Percentiles rank a stretch among this genome's conserved stretches.
These are phyloP conservation scores for Turritis glabra DNA, from an alignment of 345 rosid genomes.

Conservation along the genomic window DNA sequence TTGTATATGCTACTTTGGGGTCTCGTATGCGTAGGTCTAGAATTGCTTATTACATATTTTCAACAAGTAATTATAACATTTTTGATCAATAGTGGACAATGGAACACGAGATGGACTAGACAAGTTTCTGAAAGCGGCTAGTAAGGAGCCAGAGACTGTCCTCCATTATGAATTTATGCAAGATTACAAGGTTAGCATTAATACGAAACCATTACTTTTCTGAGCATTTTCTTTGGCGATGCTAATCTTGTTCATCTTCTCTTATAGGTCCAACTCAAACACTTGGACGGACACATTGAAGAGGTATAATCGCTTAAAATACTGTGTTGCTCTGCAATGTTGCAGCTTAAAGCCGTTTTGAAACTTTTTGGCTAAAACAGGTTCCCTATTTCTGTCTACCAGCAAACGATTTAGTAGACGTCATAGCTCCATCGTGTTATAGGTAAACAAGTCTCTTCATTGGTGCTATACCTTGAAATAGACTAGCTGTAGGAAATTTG, in stretches of 20 bases:
- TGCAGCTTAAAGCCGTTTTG: slow-evolving; percentile 45
- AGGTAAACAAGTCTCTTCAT: slow-evolving; percentile 50
- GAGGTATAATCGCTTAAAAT: slow-evolving; percentile 56
- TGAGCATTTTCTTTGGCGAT: slow-evolving; percentile 4
- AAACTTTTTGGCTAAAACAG: slow-evolving; percentile 65
- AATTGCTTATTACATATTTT: slow-evolving; percentile 1
- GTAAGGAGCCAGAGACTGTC: slow-evolving; percentile 90
- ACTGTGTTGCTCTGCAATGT: slow-evolving; percentile 26
- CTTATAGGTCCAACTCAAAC: slow-evolving; percentile 86
- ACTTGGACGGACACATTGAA: slow-evolving; percentile 92
- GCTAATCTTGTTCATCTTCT: slow-evolving; percentile 26
- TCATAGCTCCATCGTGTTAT: slow-evolving; percentile 95
- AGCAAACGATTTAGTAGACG: slow-evolving; percentile 88
- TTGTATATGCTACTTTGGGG: slow-evolving; percentile 1
- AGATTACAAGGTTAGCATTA: slow-evolving; percentile 80
- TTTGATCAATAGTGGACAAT: slow-evolving; percentile 73
- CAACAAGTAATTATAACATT: slow-evolving; percentile 11
- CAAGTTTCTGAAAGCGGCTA: slow-evolving; percentile 90
- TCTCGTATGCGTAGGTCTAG: background rate
- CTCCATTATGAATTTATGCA: slow-evolving; percentile 98
- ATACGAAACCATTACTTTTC: background rate
- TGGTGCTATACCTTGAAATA: background rate
- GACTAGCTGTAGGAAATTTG: background rate
- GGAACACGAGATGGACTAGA: slow-evolving; percentile 96
- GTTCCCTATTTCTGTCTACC: slow-evolving; percentile 99